These are phyloP conservation scores for Rhodotorula taiwanensis DNA, from an alignment of 768 basidiomycete genomes.

Conservation along the genomic window DNA sequence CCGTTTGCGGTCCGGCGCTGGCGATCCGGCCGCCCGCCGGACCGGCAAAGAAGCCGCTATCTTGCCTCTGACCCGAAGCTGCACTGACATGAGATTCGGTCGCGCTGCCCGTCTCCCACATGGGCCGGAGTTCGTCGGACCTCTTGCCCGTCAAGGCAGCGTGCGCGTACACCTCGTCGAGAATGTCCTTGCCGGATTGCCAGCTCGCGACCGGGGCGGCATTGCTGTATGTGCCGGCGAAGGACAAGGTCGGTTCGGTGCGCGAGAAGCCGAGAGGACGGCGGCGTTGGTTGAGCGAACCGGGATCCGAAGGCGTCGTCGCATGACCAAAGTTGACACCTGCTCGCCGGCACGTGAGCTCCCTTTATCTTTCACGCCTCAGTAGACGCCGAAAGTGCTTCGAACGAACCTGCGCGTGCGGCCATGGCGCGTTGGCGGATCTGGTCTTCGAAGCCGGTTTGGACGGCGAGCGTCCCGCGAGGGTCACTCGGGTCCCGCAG, in stretches of 20 bases:
- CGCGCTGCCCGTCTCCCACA: conserved; percentile 14
- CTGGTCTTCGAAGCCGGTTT: background rate
- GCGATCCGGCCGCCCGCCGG: background rate
- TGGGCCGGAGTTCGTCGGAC: conserved; percentile 11
- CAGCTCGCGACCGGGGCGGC: conserved; percentile 2
- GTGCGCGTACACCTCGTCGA: conserved; percentile 10
- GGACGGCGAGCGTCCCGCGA: conserved; percentile 14
- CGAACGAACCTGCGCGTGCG: background rate
- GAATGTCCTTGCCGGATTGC: conserved; percentile 6
- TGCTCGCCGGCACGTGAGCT: no score
- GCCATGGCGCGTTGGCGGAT: background rate
- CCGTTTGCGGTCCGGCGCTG: background rate
- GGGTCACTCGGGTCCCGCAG: background rate
- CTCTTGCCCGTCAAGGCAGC: background rate
- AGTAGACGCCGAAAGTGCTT: no score
- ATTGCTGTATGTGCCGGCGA: background rate
- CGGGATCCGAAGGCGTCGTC: background rate
- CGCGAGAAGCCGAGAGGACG: conserved; percentile 16
- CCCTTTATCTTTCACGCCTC: no score
- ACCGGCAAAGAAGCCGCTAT: conserved; percentile 6
- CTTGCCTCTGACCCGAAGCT: background rate
- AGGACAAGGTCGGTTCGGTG: conserved; percentile 13
- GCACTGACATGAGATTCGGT: background rate
- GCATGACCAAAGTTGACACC: conserved; percentile 3
- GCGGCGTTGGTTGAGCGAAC: background rate